Conservation (phyloP, 2,329 filamentous ascomycete genomes). For the Aureobasidium lini region DNA sequence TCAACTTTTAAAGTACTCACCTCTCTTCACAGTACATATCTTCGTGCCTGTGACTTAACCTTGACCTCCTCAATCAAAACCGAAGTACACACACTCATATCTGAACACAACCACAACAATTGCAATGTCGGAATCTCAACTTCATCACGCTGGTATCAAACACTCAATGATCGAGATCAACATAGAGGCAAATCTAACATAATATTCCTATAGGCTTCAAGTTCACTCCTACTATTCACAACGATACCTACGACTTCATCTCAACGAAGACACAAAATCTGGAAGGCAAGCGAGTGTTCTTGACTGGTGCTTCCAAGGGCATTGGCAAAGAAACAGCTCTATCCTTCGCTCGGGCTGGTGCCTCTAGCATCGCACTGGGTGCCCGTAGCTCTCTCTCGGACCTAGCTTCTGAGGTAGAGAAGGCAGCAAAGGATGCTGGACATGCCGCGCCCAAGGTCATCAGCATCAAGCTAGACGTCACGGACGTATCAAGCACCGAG, state of each 20-base stretch:
- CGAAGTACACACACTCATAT: too few relatives aligned
- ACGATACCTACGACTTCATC: constrained; percentile 47
- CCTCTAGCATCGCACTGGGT: constrained; percentile 44
- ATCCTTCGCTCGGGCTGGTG: constrained; percentile 50
- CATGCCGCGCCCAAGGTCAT: constrained; percentile 35
- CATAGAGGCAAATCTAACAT: background rate
- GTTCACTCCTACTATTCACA: constrained; percentile 25
- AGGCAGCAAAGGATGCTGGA: constrained; percentile 31
- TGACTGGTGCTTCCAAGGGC: constrained; percentile 38
- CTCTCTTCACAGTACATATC: too few relatives aligned
- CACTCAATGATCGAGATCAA: background rate
- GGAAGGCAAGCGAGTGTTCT: constrained; percentile 38
- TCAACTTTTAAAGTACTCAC: background rate
- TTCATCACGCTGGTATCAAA: background rate
- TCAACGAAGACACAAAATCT: constrained; percentile 34
- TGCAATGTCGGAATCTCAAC: background rate
- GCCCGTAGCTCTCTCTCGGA: constrained; percentile 44
- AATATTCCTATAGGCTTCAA: background rate
- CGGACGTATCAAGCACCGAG: constrained; percentile 30
- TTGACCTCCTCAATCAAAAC: too few relatives aligned
- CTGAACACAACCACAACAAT: background rate
- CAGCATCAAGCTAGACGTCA: constrained; percentile 38
- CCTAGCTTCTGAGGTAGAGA: constrained; percentile 29
- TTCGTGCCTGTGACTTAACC: too few relatives aligned
- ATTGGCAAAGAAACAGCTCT: constrained; percentile 45